Conservation (phyloP, 1,284 basidiomycete genomes). For the Austroboletus novae-zelandiae region DNA sequence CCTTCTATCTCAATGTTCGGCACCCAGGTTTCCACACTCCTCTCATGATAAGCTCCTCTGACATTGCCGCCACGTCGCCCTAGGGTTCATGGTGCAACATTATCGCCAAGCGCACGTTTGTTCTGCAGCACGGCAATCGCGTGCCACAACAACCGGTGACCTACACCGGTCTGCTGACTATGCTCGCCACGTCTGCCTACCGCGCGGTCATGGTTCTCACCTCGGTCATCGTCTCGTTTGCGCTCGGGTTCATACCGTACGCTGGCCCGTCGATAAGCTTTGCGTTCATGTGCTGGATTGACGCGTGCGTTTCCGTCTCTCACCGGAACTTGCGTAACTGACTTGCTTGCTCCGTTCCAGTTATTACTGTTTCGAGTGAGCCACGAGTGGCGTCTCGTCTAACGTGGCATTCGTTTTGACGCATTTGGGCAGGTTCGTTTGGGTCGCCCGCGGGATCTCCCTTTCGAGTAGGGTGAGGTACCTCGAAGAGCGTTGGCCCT, state of each 20-base stretch:
- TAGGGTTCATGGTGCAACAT: constrained; percentile 73
- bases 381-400: constrained; percentile 5
- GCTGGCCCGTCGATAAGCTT: constrained; percentile 61
- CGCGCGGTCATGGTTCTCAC: constrained; percentile 77
- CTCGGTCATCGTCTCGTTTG: constrained; percentile 67
- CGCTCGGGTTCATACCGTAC: constrained; percentile 60
- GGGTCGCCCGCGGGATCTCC: constrained; percentile 71
- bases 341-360: constrained; percentile 35
- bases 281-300: constrained; percentile 77
- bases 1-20: constrained; percentile 75
- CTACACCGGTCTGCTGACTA: constrained; percentile 69
- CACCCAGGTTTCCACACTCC: constrained; percentile 14
- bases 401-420: constrained; percentile 6
- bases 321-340: constrained; percentile 1
- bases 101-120: constrained; percentile 69
- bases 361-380: constrained; percentile 87
- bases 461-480: constrained; percentile 66
- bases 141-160: constrained; percentile 48
- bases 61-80: constrained; percentile 8
- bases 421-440: constrained; percentile 56
- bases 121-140: constrained; percentile 62
- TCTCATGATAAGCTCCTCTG: constrained; percentile 8
- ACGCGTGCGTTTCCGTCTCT: constrained; percentile 59
- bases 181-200: constrained; percentile 75
- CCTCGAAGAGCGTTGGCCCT: constrained; percentile 83